phyloP scores from a whole-genome alignment of 169 alveolate genomes.

The Eimeria necatrix region DNA sequence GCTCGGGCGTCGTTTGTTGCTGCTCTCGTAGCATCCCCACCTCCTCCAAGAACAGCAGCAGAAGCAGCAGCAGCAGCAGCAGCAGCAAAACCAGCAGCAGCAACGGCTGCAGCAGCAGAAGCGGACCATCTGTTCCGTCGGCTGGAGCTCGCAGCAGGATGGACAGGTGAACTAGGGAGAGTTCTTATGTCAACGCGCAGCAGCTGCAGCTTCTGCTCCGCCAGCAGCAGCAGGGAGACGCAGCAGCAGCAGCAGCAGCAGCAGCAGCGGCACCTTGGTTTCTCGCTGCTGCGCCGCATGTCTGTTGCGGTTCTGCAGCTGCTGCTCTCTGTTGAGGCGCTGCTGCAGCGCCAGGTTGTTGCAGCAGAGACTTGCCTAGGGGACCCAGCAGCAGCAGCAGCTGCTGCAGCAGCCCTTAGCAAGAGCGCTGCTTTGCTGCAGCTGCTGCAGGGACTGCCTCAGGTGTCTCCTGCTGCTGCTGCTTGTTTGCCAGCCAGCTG shows the following conservation, averaged over 20 bases:
- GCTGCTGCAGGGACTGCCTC: conserved; percentile 18
- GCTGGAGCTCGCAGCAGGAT: conserved; percentile 28
- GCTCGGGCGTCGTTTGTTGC: conserved; percentile 31
- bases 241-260: conserved; percentile 20
- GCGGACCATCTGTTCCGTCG: background rate
- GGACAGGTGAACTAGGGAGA: conserved; percentile 12
- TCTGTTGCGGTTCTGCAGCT: conserved; percentile 50
- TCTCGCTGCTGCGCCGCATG: background rate
- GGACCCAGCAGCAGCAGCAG: conserved; percentile 34
- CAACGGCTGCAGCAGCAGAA: conserved; percentile 23
- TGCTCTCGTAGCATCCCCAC: conserved; percentile 2
- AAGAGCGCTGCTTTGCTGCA: background rate
- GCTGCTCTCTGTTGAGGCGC: conserved; percentile 30
- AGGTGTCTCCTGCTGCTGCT: conserved; percentile 53
- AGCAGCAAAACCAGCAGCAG: background rate
- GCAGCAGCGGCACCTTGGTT: conserved; percentile 30
- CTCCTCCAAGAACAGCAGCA: background rate
- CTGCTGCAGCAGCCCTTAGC: background rate
- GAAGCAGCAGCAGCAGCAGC: conserved; percentile 42
- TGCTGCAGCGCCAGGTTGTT: conserved; percentile 20
- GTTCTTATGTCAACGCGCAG: background rate
- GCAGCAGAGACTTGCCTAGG: background rate
- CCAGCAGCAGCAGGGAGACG: no score
- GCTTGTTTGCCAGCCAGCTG: conserved; percentile 23
- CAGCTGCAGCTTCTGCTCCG: background rate